These are phyloP conservation scores for Calocera viscosa DNA, from an alignment of 768 basidiomycete genomes.

Conservation along the genomic window DNA sequence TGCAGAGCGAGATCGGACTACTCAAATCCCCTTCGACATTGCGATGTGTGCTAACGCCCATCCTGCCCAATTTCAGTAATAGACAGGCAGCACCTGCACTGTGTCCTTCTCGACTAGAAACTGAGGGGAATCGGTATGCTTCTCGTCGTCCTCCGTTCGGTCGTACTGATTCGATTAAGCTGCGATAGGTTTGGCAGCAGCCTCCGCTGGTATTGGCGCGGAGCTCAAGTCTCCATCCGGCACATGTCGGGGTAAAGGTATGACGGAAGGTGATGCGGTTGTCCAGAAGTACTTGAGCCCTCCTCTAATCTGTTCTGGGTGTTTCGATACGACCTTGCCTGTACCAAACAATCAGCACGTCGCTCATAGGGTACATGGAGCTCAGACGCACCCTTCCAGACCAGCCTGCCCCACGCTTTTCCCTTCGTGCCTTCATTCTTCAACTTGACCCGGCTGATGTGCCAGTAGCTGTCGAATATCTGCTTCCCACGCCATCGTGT, in stretches of 20 bases:
- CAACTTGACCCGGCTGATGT: conserved; percentile 55
- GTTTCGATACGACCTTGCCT: not conserved
- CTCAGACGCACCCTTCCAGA: conserved; percentile 58
- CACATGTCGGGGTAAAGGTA: not conserved
- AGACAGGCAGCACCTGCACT: too few relatives aligned
- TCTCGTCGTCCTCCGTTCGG: too few relatives aligned
- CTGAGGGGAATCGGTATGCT: too few relatives aligned
- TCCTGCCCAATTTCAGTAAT: too few relatives aligned
- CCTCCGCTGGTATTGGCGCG: not conserved
- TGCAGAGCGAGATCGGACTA: too few relatives aligned
- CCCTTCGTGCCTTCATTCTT: conserved; percentile 66
- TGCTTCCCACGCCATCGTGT: conserved; percentile 59
- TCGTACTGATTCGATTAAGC: too few relatives aligned
- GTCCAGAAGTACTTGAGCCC: conserved; percentile 6
- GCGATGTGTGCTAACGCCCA: too few relatives aligned
- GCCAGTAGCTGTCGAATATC: conserved; percentile 59
- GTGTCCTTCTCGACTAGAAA: too few relatives aligned
- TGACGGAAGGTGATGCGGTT: not conserved
- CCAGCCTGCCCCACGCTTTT: conserved; percentile 68
- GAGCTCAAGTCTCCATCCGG: not conserved
- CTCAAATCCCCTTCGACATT: too few relatives aligned
- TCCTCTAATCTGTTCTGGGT: not conserved
- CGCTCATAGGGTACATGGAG: not conserved
- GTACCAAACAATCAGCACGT: not conserved
- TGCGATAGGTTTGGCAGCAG: too few relatives aligned